phyloP scores from a whole-genome alignment of 306 rosid species.

The Trichosanthes truncata region DNA sequence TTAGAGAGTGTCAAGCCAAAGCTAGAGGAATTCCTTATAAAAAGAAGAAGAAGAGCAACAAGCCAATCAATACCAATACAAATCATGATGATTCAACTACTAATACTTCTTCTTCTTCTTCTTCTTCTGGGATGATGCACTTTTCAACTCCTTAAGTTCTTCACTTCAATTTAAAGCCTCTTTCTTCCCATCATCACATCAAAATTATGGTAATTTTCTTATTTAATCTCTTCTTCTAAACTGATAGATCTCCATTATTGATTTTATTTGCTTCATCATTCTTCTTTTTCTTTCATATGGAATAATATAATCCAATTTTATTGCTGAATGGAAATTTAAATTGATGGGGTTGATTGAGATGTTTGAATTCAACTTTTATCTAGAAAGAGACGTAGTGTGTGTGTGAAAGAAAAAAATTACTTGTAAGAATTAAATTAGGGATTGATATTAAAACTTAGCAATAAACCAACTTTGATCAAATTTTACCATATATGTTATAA shows the following conservation, averaged over 20 bases:
- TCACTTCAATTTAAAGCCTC: not conserved
- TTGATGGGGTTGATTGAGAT: not conserved
- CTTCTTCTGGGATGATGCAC: conserved; percentile 12
- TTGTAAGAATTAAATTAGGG: no score
- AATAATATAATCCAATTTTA: not conserved
- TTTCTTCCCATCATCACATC: not conserved
- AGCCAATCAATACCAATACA: not conserved
- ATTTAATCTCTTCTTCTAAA: not conserved
- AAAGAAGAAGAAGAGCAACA: conserved; percentile 48
- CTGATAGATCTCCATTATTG: not conserved
- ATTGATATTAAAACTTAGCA: no score
- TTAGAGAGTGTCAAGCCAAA: conserved; percentile 55
- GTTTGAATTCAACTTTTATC: not conserved
- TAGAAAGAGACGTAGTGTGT: no score
- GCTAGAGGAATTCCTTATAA: conserved; percentile 69
- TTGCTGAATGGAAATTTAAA: no score
- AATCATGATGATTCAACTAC: not conserved
- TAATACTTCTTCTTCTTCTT: not conserved
- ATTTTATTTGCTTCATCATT: not conserved
- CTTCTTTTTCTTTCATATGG: not conserved
- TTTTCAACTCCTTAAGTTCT: conserved; percentile 20
- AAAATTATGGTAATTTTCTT: conserved; percentile 4
- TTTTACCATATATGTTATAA: not conserved
- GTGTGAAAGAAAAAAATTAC: no score
- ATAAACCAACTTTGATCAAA: not conserved